Percentiles rank a stretch among this genome's conserved stretches.
Evolutionary conservation across 345 rosid genomes (phyloP).

Genomic region (Brassica incana): DNA sequence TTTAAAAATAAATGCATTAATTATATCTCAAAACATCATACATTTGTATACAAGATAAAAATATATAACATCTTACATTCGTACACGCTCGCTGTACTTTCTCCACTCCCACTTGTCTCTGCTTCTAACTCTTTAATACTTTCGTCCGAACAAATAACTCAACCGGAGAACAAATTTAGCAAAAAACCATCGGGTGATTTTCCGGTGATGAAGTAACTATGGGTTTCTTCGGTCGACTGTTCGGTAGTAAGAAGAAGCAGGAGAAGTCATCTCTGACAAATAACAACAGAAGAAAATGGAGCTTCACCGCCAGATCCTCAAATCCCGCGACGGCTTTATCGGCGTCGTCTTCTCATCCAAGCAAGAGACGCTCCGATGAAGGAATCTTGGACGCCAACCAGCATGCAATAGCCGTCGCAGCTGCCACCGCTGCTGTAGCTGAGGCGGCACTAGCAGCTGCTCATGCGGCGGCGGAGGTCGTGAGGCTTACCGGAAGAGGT

Average conservation of each 20-base stretch:
- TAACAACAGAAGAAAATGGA: conserved; percentile 61
- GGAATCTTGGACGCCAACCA: conserved; percentile 57
- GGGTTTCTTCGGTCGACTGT: conserved; percentile 81
- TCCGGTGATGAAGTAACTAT: conserved; percentile 45
- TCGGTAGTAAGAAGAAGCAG: conserved; percentile 54
- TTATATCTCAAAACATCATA: too few species aligned
- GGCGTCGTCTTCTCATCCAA: conserved; percentile 25
- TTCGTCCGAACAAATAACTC: background rate
- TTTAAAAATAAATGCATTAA: too few species aligned
- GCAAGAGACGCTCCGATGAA: conserved; percentile 19
- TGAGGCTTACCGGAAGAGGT: conserved; percentile 58
- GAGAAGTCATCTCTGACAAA: conserved; percentile 33
- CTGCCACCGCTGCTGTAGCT: conserved; percentile 87
- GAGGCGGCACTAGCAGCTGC: conserved; percentile 93
- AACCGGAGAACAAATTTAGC: conserved; percentile 1
- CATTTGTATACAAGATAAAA: too few species aligned
- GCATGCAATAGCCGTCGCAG: conserved; percentile 89
- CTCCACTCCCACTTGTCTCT: conserved; percentile 6
- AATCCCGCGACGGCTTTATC: conserved; percentile 33
- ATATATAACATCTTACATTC: too few species aligned
- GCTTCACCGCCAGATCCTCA: conserved; percentile 59
- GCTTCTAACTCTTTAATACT: background rate
- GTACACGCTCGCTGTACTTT: conserved; percentile 13
- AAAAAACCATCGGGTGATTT: background rate
- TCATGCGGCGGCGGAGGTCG: conserved; percentile 94